Conservation (phyloP, 2,329 filamentous ascomycete species). For the Exutisphaerella laricina region DNA sequence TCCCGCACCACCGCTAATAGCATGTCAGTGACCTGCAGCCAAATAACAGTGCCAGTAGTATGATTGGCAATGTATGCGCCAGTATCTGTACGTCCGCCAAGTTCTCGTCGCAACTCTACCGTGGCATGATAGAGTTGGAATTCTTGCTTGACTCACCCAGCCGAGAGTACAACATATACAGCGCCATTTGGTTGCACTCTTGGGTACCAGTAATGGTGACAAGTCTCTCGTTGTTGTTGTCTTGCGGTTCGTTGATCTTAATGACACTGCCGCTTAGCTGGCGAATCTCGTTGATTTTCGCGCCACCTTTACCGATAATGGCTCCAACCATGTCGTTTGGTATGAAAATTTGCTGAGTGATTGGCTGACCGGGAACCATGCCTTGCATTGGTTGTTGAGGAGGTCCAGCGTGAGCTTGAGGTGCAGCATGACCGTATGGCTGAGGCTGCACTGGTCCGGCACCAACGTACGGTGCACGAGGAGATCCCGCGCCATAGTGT, state of each 20-base stretch:
- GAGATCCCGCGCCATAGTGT: conserved; percentile 69
- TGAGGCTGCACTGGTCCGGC: conserved; percentile 71
- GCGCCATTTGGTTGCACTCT: conserved; percentile 98
- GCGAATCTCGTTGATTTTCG: conserved; percentile 99
- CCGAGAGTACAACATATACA: conserved; percentile 98
- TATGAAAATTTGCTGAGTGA: conserved; percentile 98
- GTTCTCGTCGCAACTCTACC: conserved; percentile 19
- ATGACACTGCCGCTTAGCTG: conserved; percentile 97
- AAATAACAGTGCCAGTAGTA: neutral
- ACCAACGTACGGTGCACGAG: conserved; percentile 70
- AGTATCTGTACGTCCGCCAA: conserved; percentile 2
- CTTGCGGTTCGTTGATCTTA: conserved; percentile 99
- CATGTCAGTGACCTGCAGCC: neutral
- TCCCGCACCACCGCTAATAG: neutral
- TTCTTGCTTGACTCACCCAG: conserved; percentile 62
- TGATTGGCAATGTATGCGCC: neutral
- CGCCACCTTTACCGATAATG: conserved; percentile 96
- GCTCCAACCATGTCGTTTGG: conserved; percentile 99
- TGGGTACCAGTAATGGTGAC: conserved; percentile 97
- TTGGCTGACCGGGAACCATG: conserved; percentile 70
- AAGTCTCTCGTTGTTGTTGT: conserved; percentile 96
- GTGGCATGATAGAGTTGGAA: conserved; percentile 37
- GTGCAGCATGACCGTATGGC: conserved; percentile 56
- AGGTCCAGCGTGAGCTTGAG: conserved; percentile 57
- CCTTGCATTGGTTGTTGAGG: conserved; percentile 66